Conservation (phyloP, 225 moss, liverwort and hornwort species). For the Straminergon stramineum region DNA sequence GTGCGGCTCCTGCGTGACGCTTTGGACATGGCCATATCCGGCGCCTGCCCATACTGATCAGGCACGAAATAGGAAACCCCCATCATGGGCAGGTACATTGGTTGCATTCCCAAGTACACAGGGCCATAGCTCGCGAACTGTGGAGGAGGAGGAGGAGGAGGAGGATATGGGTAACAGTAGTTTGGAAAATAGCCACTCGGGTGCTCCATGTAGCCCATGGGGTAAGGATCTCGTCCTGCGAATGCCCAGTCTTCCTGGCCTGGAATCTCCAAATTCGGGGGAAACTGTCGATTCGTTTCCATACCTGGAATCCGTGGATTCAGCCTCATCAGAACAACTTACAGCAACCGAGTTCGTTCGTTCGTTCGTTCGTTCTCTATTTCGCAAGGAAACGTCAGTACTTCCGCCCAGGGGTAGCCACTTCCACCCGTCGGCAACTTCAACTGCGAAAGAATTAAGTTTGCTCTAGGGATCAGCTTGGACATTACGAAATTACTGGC, state of each 20-base stretch:
- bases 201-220: constrained; percentile 1
- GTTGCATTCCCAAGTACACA: constrained; percentile 9
- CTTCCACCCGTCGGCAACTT: background rate
- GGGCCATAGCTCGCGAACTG: background rate
- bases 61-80: background rate
- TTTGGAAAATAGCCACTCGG: background rate
- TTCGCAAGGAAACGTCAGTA: background rate
- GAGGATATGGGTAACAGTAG: constrained; percentile 7
- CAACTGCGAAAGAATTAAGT: background rate
- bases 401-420: background rate
- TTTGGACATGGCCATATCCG: background rate
- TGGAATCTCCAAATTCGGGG: background rate
- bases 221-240: background rate
- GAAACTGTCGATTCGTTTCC: background rate
- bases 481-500: background rate
- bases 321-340: background rate
- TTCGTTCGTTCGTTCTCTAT: background rate
- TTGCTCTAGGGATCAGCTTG: background rate
- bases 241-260: background rate
- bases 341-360: background rate
- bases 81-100: constrained; percentile 18
- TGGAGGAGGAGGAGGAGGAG: constrained; percentile 2
- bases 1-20: background rate
- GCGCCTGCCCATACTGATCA: background rate
- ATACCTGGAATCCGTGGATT: background rate